Conservation (phyloP, 1,139 yeast species). For the Geotrichum armillariae region DNA sequence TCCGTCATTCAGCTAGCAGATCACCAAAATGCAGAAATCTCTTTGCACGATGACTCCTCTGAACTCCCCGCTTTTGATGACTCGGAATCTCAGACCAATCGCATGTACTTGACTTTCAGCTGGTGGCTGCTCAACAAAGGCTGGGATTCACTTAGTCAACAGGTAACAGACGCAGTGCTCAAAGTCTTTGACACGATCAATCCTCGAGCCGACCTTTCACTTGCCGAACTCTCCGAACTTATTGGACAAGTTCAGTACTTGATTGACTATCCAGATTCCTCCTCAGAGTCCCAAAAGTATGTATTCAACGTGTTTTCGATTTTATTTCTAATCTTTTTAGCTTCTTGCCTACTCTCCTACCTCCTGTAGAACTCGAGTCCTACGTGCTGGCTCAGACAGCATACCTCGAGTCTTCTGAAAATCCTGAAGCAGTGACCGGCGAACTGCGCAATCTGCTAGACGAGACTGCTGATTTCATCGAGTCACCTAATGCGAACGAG, state of each 20-base stretch:
- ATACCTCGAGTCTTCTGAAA: slow-evolving; percentile 40
- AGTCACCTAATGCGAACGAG: slow-evolving; percentile 44
- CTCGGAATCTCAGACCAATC: slow-evolving; percentile 52
- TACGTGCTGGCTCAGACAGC: slow-evolving; percentile 40
- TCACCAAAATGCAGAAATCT: slow-evolving; percentile 30
- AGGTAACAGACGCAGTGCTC: slow-evolving; percentile 58
- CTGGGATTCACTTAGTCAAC: slow-evolving; percentile 59
- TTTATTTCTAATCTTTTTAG: slow-evolving; percentile 18
- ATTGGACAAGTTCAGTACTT: slow-evolving; percentile 45
- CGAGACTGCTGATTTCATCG: slow-evolving; percentile 53
- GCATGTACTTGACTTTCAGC: slow-evolving; percentile 79
- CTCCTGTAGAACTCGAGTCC: slow-evolving; percentile 45
- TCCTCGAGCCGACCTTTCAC: slow-evolving; percentile 69
- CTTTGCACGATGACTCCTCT: slow-evolving; percentile 7
- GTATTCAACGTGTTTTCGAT: not conserved
- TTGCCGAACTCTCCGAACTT: slow-evolving; percentile 58
- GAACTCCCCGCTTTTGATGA: slow-evolving; percentile 20
- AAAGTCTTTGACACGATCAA: slow-evolving; percentile 59
- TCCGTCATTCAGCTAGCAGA: slow-evolving; percentile 72
- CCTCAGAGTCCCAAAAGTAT: slow-evolving; percentile 10
- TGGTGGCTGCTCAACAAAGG: slow-evolving; percentile 96
- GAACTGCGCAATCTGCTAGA: slow-evolving; percentile 41
- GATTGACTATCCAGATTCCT: slow-evolving; percentile 39
- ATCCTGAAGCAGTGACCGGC: not conserved
- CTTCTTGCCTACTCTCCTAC: slow-evolving; percentile 40